Evolutionary conservation across 148 eudicot species (phyloP), one percentile per base, ranked within the genome.

Genomic region (Cornus kousa): DNA sequence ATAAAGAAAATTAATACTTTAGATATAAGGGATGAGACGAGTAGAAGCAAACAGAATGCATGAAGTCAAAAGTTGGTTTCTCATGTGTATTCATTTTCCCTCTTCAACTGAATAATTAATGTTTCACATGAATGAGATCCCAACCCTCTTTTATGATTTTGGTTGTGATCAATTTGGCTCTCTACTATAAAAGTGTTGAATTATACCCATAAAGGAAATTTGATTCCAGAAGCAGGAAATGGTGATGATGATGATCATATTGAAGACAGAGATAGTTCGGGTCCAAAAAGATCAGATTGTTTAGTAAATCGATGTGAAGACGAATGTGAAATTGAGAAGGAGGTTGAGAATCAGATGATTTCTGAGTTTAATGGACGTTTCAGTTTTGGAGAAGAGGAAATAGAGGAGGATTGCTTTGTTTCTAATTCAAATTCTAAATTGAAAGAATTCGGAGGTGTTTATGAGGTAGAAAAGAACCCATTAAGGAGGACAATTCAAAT

Each of bases 131-230:
- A 28, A 28, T 28, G 28, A 28, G 28, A 28, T 28, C 28, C 0
- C 28, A 28, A 28, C 28, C 28, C 28, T 28, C 28, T 28, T 28
- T 1, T 28, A 28, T 28, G 28, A 28, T 28, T 28, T 28, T 28
- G 28, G 28, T 28, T 28, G 1, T 28, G 28, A 28, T 28, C 1
- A 28, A 28, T 28, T 28, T 28, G 28, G 28, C 28, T 28, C 28
- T 28, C 28, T 28, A 28, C 28, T 28, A 28, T 28, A 28, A 28
- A 28, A 28, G 28, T 28, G 28, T 28, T 87, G 80, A 86, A 82
- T 66, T 78, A 73, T 83, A 33, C 83, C 55, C 82, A 82, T 78
- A 86, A 85, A 24, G 84, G 73, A 0, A 77, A 84, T 79, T 81
- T 80, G 84, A 77, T 85, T 57, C 28, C 80, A 14, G 83, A 88